These are phyloP conservation scores for Asterophora parasitica DNA, from an alignment of 768 basidiomycete genomes.

Conservation along the genomic window DNA sequence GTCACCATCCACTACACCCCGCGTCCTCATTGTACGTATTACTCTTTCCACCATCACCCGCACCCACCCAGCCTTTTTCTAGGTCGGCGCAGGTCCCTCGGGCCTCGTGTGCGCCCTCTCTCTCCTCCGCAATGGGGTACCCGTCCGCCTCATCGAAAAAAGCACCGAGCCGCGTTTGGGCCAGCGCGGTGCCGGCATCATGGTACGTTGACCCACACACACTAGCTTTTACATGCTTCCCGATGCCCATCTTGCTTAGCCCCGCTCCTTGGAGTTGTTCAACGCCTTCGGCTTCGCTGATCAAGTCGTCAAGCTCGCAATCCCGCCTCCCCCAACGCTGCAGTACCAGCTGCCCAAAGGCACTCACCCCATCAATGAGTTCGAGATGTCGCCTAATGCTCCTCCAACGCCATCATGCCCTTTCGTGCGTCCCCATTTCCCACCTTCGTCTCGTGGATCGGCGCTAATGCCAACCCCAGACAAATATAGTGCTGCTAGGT, in stretches of 20 bases:
- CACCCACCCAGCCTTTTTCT: background rate
- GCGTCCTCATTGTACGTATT: constrained; percentile 22
- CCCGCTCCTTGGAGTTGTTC: constrained; percentile 42
- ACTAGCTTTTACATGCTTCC: background rate
- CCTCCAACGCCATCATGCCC: constrained; percentile 29
- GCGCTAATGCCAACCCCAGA: constrained; percentile 15
- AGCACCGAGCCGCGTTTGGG: constrained; percentile 29
- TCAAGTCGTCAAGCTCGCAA: constrained; percentile 31
- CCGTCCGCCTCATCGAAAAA: constrained; percentile 50
- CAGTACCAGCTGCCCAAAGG: constrained; percentile 33
- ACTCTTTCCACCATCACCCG: background rate
- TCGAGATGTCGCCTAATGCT: constrained; percentile 27
- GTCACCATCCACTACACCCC: constrained; percentile 4
- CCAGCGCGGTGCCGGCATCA: constrained; percentile 14
- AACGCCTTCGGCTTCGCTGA: constrained; percentile 33
- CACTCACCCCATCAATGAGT: constrained; percentile 22
- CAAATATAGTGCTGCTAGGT: constrained; percentile 29
- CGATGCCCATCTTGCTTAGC: constrained; percentile 21
- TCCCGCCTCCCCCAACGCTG: constrained; percentile 21
- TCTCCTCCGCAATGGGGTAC: constrained; percentile 39
- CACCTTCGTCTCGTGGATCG: background rate
- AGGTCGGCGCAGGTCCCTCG: constrained; percentile 46
- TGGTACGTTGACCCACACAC: background rate
- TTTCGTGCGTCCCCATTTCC: constrained; percentile 22
- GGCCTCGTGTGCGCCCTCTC: constrained; percentile 39